A percentile compares a stretch with the other conserved stretches of the same genome.
Conservation (phyloP, 2,329 filamentous ascomycete genomes). For the Samsoniella hepiali region DNA sequence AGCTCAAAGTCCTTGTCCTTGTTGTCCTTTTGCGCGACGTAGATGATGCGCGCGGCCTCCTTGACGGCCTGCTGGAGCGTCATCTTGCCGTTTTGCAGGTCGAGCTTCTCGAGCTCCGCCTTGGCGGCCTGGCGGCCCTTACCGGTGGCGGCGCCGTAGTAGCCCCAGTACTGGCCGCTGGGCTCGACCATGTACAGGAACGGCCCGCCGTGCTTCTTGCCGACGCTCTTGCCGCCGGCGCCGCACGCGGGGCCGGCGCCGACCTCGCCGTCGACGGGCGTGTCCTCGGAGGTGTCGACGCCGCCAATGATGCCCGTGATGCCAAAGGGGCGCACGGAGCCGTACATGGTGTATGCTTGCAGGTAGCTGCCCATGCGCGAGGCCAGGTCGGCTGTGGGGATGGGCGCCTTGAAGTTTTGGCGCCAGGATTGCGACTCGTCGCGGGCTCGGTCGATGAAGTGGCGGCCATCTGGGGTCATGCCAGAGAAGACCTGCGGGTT, state of each 20-base stretch:
- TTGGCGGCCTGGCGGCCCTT: constrained; percentile 97
- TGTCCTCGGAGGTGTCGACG: constrained; percentile 84
- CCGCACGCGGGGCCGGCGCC: constrained; percentile 75
- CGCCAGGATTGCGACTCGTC: constrained; percentile 93
- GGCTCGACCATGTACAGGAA: constrained; percentile 99
- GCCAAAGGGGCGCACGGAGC: constrained; percentile 92
- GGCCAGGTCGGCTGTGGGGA: constrained; percentile 82
- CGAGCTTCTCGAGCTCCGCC: constrained; percentile 96
- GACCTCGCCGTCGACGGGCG: constrained; percentile 86
- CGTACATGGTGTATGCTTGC: constrained; percentile 96
- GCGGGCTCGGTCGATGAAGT: constrained; percentile 90
- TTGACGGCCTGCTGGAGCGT: constrained; percentile 86
- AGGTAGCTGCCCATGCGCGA: constrained; percentile 93
- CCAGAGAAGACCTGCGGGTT: constrained; percentile 79
- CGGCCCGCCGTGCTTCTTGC: constrained; percentile 79
- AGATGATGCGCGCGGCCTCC: constrained; percentile 95
- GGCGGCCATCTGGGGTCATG: constrained; percentile 89
- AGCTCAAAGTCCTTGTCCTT: constrained; percentile 99
- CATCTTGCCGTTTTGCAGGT: constrained; percentile 73
- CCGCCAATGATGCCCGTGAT: constrained; percentile 92
- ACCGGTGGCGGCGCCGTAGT: constrained; percentile 95
- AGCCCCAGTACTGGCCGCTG: constrained; percentile 96
- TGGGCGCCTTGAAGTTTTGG: constrained; percentile 89
- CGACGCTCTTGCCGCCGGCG: constrained; percentile 74
- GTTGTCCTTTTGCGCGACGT: constrained; percentile 96